phyloP scores from a whole-genome alignment of 192 early-diverging fungal species.

The Linnemannia zychae region DNA sequence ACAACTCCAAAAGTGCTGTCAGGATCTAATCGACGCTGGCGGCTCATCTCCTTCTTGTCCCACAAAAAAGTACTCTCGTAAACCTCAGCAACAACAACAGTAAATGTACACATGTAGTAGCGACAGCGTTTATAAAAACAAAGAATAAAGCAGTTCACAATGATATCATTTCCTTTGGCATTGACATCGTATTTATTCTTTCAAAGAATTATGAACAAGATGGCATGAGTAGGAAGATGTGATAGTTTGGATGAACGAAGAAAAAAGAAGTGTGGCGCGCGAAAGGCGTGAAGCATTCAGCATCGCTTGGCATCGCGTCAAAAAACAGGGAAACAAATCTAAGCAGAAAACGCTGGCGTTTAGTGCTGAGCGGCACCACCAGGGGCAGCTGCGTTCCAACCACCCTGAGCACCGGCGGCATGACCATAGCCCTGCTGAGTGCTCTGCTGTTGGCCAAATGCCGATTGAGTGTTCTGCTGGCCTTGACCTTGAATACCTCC shows the following conservation, averaged over 20 bases:
- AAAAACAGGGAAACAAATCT: neutral
- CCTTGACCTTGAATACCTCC: slow-evolving; percentile 33
- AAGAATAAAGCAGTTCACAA: neutral
- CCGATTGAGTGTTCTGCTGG: slow-evolving; percentile 17
- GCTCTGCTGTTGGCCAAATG: slow-evolving; percentile 18
- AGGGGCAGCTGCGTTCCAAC: slow-evolving; percentile 33
- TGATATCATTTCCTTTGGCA: neutral
- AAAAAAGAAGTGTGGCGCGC: neutral
- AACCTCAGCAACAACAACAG: neutral
- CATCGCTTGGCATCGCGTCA: neutral
- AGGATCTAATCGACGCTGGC: slow-evolving; percentile 52
- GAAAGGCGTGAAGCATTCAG: neutral
- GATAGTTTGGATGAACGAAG: neutral
- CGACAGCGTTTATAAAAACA: neutral
- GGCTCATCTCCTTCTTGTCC: slow-evolving; percentile 60
- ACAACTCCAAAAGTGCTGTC: slow-evolving; percentile 61
- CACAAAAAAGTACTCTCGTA: slow-evolving; percentile 46
- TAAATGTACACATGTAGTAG: neutral
- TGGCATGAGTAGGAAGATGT: neutral
- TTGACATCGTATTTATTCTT: neutral
- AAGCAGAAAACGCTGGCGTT: neutral
- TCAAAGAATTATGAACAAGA: neutral
- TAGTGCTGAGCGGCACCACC: slow-evolving; percentile 34
- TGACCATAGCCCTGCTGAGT: slow-evolving; percentile 5
- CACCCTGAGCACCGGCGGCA: slow-evolving; percentile 26